A percentile compares a stretch with the other conserved stretches of the same genome.
Evolutionary conservation across 2,329 filamentous ascomycete genomes (phyloP).

Genomic region (Apiospora hydei): DNA sequence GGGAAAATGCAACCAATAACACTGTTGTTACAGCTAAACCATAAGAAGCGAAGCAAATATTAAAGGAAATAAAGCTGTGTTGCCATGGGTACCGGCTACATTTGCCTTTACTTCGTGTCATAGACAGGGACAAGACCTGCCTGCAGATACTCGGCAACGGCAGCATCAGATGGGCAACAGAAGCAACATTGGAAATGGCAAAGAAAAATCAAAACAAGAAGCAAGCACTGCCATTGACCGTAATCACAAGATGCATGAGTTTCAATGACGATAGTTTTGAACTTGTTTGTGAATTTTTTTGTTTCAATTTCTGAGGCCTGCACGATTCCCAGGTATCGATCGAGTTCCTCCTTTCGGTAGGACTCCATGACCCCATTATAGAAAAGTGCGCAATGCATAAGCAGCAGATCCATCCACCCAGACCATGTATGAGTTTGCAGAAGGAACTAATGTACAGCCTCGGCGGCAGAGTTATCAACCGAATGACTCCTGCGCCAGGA

Average conservation of each 20-base stretch:
- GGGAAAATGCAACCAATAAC: neutral
- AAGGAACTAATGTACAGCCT: conserved; percentile 37
- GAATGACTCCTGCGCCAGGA: conserved; percentile 35
- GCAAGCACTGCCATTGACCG: too few relatives aligned
- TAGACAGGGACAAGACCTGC: too few relatives aligned
- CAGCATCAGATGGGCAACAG: neutral
- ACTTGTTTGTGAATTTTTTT: conserved; percentile 14
- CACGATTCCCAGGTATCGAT: conserved; percentile 7
- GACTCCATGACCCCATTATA: neutral
- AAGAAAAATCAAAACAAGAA: neutral
- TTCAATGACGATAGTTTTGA: neutral
- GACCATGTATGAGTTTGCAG: conserved; percentile 27
- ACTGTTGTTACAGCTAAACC: neutral
- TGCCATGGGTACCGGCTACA: neutral
- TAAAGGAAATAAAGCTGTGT: neutral
- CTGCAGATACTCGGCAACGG: neutral
- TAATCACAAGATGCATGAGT: neutral
- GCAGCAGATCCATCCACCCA: conserved; percentile 22
- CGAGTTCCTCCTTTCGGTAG: conserved; percentile 16
- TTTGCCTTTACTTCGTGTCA: too few relatives aligned
- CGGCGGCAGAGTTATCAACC: conserved; percentile 33
- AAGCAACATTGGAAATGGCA: neutral
- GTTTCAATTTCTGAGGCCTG: conserved; percentile 9
- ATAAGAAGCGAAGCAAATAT: neutral
- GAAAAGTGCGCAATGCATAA: conserved; percentile 22